These are phyloP conservation scores for Scutellaria barbata DNA, from an alignment of 257 asterid genomes.

Conservation along the genomic window DNA sequence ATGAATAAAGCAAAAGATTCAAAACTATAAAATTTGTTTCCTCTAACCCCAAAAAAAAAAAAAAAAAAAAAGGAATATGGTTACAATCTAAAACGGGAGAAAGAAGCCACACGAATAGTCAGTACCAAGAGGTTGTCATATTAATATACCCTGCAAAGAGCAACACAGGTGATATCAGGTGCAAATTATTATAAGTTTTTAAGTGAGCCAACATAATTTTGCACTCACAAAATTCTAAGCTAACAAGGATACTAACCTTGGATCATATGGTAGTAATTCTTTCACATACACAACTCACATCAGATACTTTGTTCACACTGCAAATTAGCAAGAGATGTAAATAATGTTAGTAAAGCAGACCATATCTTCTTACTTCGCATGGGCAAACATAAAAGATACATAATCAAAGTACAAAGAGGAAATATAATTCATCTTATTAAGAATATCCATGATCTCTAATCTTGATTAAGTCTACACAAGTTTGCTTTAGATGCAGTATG, in stretches of 20 bases:
- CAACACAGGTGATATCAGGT: conserved; percentile 14
- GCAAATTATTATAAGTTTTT: not conserved
- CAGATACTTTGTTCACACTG: conserved; percentile 69
- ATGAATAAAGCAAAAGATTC: no score
- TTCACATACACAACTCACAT: conserved; percentile 61
- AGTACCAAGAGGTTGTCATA: not conserved
- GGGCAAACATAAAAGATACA: not conserved
- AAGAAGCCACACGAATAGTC: no score
- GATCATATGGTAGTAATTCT: conserved; percentile 53
- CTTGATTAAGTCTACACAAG: not conserved
- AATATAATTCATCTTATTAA: not conserved
- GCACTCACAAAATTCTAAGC: not conserved
- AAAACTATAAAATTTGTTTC: no score
- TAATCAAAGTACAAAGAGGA: conserved; percentile 1
- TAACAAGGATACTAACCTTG: conserved; percentile 30
- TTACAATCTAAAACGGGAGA: no score
- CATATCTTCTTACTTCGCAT: conserved; percentile 12
- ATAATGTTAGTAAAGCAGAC: not conserved
- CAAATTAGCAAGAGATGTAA: conserved; percentile 32
- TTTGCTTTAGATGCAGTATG: conserved; percentile 1
- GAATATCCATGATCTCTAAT: not conserved
- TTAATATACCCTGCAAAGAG: conserved; percentile 14
- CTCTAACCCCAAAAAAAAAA: no score
- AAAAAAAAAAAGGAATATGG: no score
- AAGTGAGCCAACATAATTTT: not conserved